Evolutionary conservation across 1,139 yeast genomes (phyloP).

Genomic region (Trichomonascaceae sp.): DNA sequence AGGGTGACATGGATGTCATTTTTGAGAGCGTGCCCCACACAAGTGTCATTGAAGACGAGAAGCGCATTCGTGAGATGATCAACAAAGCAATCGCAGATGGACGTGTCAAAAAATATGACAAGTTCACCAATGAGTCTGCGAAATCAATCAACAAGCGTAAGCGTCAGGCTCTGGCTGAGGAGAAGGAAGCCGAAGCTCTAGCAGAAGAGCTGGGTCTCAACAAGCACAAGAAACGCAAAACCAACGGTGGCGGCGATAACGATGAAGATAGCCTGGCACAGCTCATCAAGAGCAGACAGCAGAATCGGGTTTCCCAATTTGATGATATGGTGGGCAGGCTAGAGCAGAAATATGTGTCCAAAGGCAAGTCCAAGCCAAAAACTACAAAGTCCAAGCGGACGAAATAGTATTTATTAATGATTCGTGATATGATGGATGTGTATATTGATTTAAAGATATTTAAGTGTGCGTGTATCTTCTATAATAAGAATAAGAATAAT

Average conservation of each 20-base stretch:
- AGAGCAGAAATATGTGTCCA: constrained; percentile 38
- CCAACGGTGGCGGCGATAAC: no score
- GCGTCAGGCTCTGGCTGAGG: constrained; percentile 44
- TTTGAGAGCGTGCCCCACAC: constrained; percentile 72
- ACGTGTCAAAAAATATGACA: constrained; percentile 26
- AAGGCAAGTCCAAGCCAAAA: no score
- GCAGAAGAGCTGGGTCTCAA: constrained; percentile 35
- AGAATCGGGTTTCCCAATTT: constrained; percentile 31
- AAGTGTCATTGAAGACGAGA: constrained; percentile 49
- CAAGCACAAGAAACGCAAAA: constrained; percentile 25
- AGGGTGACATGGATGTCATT: constrained; percentile 57
- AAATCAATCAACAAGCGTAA: constrained; percentile 39
- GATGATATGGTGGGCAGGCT: constrained; percentile 37
- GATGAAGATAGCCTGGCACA: constrained; percentile 15
- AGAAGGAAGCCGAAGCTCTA: constrained; percentile 53
- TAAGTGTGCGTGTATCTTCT: not conserved
- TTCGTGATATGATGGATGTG: no score
- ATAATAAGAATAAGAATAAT: not conserved
- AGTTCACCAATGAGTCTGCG: constrained; percentile 46
- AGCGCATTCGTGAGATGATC: constrained; percentile 46
- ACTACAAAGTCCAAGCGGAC: no score
- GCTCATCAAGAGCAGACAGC: constrained; percentile 15
- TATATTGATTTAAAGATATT: no score
- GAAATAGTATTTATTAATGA: no score
- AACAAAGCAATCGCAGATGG: constrained; percentile 30